A percentile compares a stretch with the other conserved stretches of the same genome.
phyloP scores from a whole-genome alignment of 2,329 filamentous ascomycete genomes.

The Whalleya microplaca region DNA sequence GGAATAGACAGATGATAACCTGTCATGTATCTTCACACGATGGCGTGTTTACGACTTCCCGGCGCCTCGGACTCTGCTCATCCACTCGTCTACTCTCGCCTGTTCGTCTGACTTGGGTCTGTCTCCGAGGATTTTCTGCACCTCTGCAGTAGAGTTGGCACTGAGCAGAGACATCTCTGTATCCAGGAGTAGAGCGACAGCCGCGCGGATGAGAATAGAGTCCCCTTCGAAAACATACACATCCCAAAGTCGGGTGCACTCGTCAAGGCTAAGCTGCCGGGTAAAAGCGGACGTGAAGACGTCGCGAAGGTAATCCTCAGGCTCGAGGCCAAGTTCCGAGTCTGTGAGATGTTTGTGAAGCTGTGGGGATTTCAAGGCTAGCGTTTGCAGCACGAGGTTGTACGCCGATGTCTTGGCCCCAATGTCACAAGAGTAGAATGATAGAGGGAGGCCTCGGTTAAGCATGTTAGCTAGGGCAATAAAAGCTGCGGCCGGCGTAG shows the following conservation, averaged over 20 bases:
- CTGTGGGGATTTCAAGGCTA: constrained; percentile 65
- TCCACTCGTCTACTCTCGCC: constrained; percentile 34
- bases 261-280: constrained; percentile 65
- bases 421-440: constrained; percentile 72
- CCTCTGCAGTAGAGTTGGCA: constrained; percentile 48
- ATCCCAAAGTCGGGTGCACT: constrained; percentile 77
- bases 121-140: constrained; percentile 43
- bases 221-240: constrained; percentile 85
- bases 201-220: constrained; percentile 69
- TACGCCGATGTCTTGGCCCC: constrained; percentile 72
- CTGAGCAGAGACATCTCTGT: constrained; percentile 57
- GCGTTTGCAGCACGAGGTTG: constrained; percentile 68
- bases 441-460: constrained; percentile 74
- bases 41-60: constrained; percentile 21
- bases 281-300: constrained; percentile 71
- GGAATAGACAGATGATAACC: not conserved
- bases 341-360: constrained; percentile 68
- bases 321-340: constrained; percentile 47
- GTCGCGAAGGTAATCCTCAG: constrained; percentile 59
- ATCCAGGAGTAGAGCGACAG: constrained; percentile 66
- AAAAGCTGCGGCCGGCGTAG: constrained; percentile 66
- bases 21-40: no score
- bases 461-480: constrained; percentile 75
- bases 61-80: constrained; percentile 30
- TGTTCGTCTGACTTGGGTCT: constrained; percentile 27